phyloP scores from a whole-genome alignment of 352 stramenopile species.

The Phytophthora nicotianae region DNA sequence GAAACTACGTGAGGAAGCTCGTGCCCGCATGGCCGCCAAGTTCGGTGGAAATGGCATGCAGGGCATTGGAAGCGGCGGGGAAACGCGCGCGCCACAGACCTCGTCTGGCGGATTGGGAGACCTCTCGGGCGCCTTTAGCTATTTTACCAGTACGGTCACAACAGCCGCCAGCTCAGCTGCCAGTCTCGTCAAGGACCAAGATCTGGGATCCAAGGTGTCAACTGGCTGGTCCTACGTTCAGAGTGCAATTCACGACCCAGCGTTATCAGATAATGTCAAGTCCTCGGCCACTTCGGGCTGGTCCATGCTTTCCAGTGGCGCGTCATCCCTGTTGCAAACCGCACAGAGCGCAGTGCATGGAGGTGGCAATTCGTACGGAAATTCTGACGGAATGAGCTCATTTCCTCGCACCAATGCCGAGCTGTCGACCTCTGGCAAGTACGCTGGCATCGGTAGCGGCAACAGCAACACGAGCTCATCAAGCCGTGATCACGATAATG shows the following conservation, averaged over 20 bases:
- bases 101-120: constrained; percentile 51
- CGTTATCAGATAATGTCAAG: constrained; percentile 78
- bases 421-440: constrained; percentile 65
- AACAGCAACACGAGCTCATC: constrained; percentile 36
- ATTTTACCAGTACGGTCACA: constrained; percentile 72
- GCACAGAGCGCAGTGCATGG: constrained; percentile 65
- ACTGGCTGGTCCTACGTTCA: constrained; percentile 81
- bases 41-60: constrained; percentile 79
- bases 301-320: constrained; percentile 71
- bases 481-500: constrained; percentile 64
- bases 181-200: constrained; percentile 77
- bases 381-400: constrained; percentile 31
- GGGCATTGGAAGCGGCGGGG: constrained; percentile 76
- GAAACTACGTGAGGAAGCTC: constrained; percentile 74
- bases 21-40: constrained; percentile 81
- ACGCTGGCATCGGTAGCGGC: constrained; percentile 59
- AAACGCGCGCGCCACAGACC: constrained; percentile 50
- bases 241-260: constrained; percentile 72
- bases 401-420: constrained; percentile 67
- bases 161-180: constrained; percentile 67
- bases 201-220: constrained; percentile 78
- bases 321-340: constrained; percentile 67
- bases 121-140: constrained; percentile 75
- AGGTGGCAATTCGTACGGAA: constrained; percentile 16
- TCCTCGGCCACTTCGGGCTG: constrained; percentile 77